A percentile compares a stretch with the other conserved stretches of the same genome.
Conservation (phyloP, 768 basidiomycete species). For the Leccinellum albellum region DNA sequence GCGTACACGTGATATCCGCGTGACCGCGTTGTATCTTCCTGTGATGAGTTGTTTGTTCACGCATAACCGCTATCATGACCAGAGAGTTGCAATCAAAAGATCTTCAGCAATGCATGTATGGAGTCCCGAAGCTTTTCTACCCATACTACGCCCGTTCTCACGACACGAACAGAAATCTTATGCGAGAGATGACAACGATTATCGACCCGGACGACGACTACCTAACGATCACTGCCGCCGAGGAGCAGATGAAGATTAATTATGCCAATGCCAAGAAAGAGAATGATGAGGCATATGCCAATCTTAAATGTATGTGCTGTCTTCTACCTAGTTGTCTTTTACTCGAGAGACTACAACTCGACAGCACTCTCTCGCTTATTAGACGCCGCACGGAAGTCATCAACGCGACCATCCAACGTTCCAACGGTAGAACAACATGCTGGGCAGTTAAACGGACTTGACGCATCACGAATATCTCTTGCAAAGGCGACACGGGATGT, state of each 20-base stretch:
- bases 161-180: slow-evolving; percentile 48
- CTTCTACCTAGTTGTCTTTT: not conserved
- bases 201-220: slow-evolving; percentile 81
- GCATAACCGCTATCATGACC: slow-evolving; percentile 15
- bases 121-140: not conserved
- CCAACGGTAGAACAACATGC: slow-evolving; percentile 63
- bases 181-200: slow-evolving; percentile 65
- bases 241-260: slow-evolving; percentile 61
- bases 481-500: slow-evolving; percentile 73
- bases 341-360: not conserved
- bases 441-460: slow-evolving; percentile 59
- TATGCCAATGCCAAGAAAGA: slow-evolving; percentile 61
- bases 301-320: slow-evolving; percentile 52
- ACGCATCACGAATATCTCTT: slow-evolving; percentile 57
- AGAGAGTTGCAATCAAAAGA: slow-evolving; percentile 32
- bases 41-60: not conserved
- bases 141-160: not conserved
- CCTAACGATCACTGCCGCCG: slow-evolving; percentile 67
- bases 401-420: slow-evolving; percentile 65
- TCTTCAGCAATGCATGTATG: slow-evolving; percentile 35
- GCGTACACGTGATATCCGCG: slow-evolving; percentile 20
- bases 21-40: not conserved
- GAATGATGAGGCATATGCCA: slow-evolving; percentile 61
- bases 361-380: slow-evolving; percentile 60
- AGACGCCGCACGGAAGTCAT: slow-evolving; percentile 68